A percentile compares a stretch with the other conserved stretches of the same genome.
Conservation (phyloP, 306 rosid genomes). For the Vigna unguiculata region DNA sequence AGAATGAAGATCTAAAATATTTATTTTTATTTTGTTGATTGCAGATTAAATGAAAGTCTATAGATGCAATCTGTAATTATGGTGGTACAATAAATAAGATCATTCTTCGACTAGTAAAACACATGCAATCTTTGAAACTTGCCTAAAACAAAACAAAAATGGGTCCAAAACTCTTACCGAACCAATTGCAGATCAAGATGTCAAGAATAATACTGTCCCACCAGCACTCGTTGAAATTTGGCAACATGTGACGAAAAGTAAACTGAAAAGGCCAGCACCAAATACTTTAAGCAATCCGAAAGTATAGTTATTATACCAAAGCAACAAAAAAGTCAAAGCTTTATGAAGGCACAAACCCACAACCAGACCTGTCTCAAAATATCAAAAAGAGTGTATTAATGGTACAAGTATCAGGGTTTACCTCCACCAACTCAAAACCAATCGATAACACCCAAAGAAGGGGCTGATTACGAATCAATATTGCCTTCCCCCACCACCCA, state of each 20-base stretch:
- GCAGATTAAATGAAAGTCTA: background rate
- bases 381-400: conserved; percentile 1
- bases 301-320: background rate
- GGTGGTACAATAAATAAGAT: conserved; percentile 2
- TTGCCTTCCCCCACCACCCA: conserved; percentile 99
- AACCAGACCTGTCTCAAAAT: background rate
- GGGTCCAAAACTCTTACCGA: conserved; percentile 68
- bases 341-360: conserved; percentile 21
- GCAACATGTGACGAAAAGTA: conserved; percentile 98
- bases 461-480: conserved; percentile 97
- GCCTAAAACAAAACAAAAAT: conserved; percentile 6
- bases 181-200: conserved; percentile 97
- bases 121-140: conserved; percentile 17
- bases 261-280: conserved; percentile 60
- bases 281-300: conserved; percentile 32
- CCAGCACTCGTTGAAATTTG: conserved; percentile 99
- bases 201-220: conserved; percentile 99
- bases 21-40: background rate
- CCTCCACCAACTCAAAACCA: conserved; percentile 98
- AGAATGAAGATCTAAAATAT: background rate
- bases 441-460: conserved; percentile 95
- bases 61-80: background rate
- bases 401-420: conserved; percentile 44
- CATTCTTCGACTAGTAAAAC: conserved; percentile 17
- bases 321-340: conserved; percentile 12